Percentiles rank a stretch among this genome's conserved stretches.
Conservation (phyloP, 306 rosid species). For the Cucurbita moschata region DNA sequence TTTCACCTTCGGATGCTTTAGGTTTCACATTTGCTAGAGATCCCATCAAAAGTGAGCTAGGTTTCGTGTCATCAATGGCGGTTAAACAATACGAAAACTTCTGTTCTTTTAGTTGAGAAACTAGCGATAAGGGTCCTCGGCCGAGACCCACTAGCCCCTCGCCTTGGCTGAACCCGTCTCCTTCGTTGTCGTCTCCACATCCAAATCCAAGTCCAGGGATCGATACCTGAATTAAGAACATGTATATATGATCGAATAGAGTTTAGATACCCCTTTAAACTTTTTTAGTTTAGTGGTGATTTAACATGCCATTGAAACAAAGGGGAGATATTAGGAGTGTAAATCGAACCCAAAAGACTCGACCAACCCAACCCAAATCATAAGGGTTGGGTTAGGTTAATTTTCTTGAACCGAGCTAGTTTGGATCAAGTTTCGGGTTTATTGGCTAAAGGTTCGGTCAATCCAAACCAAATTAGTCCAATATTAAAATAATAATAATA, state of each 20-base stretch:
- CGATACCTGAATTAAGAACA: neutral
- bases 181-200: constrained; percentile 68
- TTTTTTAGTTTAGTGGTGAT: too few relatives aligned
- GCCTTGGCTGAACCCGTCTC: constrained; percentile 65
- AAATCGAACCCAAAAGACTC: too few relatives aligned
- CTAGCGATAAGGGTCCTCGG: constrained; percentile 64
- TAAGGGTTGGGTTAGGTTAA: too few relatives aligned
- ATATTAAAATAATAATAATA: too few relatives aligned
- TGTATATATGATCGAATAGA: neutral
- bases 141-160: constrained; percentile 75
- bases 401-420: too few relatives aligned
- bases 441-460: too few relatives aligned
- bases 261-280: too few relatives aligned
- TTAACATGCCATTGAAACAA: too few relatives aligned
- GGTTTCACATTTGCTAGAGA: constrained; percentile 27
- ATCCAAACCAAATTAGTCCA: too few relatives aligned
- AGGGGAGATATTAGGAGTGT: too few relatives aligned
- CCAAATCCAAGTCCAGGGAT: constrained; percentile 52
- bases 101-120: constrained; percentile 59
- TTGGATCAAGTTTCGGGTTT: too few relatives aligned
- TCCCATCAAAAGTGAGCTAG: constrained; percentile 53
- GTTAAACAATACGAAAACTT: constrained; percentile 70
- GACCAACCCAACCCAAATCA: too few relatives aligned
- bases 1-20: neutral
- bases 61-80: constrained; percentile 35